Conservation (phyloP, 352 stramenopile species). For the Thalassiosira pacifica region DNA sequence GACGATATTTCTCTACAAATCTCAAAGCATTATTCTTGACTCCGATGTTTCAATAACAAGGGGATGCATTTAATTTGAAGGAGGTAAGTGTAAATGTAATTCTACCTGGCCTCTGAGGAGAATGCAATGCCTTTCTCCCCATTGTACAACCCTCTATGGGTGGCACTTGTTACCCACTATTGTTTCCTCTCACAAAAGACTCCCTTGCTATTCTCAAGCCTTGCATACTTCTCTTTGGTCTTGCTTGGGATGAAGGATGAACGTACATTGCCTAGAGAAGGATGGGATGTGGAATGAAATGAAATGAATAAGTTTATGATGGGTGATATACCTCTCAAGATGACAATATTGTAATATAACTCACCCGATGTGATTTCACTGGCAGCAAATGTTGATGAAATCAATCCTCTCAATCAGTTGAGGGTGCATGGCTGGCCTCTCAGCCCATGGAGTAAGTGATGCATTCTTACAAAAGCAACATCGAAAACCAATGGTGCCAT, state of each 20-base stretch:
- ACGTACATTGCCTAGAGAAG: not conserved
- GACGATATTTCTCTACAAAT: no score
- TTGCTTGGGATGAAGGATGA: constrained; percentile 29
- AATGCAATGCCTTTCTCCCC: constrained; percentile 38
- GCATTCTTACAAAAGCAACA: constrained; percentile 39
- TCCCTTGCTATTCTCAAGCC: constrained; percentile 29
- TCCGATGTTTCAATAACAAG: no score
- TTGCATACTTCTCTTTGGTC: constrained; percentile 36
- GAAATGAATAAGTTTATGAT: not conserved
- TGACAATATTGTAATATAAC: no score
- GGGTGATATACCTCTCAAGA: no score
- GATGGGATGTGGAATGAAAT: not conserved
- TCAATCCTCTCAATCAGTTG: constrained; percentile 35
- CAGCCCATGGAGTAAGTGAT: not conserved
- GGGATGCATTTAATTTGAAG: no score
- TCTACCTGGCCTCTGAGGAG: not conserved
- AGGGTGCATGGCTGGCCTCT: constrained; percentile 30
- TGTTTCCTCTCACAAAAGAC: constrained; percentile 26
- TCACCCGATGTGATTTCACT: constrained; percentile 32
- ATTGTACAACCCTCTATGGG: constrained; percentile 18
- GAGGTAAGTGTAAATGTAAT: no score
- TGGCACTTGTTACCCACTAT: constrained; percentile 38
- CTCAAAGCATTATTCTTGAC: no score
- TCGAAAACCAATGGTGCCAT: constrained; percentile 37
- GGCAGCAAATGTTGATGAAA: constrained; percentile 34